Evolutionary conservation across 192 early-diverging fungal genomes (phyloP).

Genomic region (Coemansia sp.): DNA sequence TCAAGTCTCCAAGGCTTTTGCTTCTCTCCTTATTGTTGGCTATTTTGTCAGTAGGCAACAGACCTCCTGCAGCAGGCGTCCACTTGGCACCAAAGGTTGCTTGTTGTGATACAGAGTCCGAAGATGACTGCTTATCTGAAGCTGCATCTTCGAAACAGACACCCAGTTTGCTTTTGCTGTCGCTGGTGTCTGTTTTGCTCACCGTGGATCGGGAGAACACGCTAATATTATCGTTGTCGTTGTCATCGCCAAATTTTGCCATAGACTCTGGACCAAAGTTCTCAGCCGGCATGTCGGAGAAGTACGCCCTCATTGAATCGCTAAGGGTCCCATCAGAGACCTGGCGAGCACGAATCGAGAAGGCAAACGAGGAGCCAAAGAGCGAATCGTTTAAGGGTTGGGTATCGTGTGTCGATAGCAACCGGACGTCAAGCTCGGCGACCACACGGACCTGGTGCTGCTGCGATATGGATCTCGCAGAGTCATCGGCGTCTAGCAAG

Average conservation of each 20-base stretch:
- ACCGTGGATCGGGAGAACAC: neutral
- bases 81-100: neutral
- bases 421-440: slow-evolving; percentile 32
- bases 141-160: neutral
- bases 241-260: neutral
- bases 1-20: slow-evolving; percentile 18
- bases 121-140: neutral
- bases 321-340: neutral
- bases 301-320: neutral
- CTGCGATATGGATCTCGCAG: neutral
- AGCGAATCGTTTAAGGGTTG: slow-evolving; percentile 44
- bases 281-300: neutral
- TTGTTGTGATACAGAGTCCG: neutral
- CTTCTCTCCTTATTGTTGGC: neutral
- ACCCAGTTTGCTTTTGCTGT: neutral
- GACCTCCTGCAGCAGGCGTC: neutral
- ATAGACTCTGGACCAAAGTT: neutral
- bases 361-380: slow-evolving; percentile 41
- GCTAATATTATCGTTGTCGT: neutral
- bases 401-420: slow-evolving; percentile 24
- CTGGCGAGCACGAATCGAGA: slow-evolving; percentile 18
- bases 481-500: slow-evolving; percentile 38
- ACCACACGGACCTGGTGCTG: slow-evolving; percentile 20
- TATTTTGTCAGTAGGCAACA: neutral
- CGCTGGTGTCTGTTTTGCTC: neutral